A percentile compares a stretch with the other conserved stretches of the same genome.
Evolutionary conservation across 2,329 filamentous ascomycete species (phyloP).

Genomic region (Cryphonectria japonica): DNA sequence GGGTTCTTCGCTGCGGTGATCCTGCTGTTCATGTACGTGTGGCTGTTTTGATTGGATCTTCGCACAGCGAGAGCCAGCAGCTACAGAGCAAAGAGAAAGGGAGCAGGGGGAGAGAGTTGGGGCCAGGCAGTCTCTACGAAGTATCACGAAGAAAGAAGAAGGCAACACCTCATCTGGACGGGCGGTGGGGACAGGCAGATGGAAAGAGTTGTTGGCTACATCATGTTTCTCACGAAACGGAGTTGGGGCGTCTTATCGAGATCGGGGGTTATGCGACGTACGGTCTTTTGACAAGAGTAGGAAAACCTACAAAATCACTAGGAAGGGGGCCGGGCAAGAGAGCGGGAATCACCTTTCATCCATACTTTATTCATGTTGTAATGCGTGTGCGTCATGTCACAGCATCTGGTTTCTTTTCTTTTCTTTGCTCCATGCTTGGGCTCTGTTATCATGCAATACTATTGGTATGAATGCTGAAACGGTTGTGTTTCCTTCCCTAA

Average conservation of each 20-base stretch:
- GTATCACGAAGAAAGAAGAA: not conserved
- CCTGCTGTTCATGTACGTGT: constrained; percentile 87
- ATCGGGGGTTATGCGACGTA: constrained; percentile 12
- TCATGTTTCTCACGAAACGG: constrained; percentile 21
- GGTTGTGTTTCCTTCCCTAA: not conserved
- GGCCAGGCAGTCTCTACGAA: not conserved
- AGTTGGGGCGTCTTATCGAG: constrained; percentile 21
- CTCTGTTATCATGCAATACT: constrained; percentile 2
- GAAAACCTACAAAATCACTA: constrained; percentile 2
- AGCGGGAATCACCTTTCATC: constrained; percentile 10
- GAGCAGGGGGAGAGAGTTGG: not conserved
- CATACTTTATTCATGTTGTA: constrained; percentile 26
- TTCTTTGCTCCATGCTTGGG: not conserved
- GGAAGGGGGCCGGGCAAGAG: not conserved
- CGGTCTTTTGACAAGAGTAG: constrained; percentile 2
- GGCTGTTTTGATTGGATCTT: constrained; percentile 71
- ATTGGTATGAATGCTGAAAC: not conserved
- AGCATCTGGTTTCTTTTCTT: constrained; percentile 5
- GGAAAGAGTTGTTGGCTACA: not conserved
- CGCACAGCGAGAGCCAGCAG: not conserved
- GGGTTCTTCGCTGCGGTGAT: constrained; percentile 84
- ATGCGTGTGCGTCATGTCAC: constrained; percentile 14
- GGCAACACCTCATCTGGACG: not conserved
- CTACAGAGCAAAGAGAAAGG: constrained; percentile 6
- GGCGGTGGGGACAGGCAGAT: not conserved